phyloP scores from a whole-genome alignment of 805 yeast genomes.

The Spencermartinsiella europaea region DNA sequence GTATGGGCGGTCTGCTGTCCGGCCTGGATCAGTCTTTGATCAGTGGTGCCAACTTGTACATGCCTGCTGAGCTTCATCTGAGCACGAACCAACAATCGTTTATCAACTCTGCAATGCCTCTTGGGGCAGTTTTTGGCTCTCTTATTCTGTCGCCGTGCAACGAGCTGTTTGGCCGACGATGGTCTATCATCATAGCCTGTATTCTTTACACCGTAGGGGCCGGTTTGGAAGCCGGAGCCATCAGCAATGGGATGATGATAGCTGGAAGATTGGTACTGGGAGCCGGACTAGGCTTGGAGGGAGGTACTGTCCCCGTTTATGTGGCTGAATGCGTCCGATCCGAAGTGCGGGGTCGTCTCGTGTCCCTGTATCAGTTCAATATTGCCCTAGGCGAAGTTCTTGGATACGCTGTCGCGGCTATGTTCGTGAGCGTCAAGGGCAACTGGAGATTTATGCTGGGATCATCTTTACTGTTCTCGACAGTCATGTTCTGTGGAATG shows the following conservation, averaged over 20 bases:
- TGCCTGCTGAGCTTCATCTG: slow-evolving; percentile 41
- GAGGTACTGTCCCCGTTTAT: slow-evolving; percentile 59
- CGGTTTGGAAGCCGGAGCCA: slow-evolving; percentile 50
- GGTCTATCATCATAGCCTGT: slow-evolving; percentile 52
- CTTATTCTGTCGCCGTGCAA: slow-evolving; percentile 54
- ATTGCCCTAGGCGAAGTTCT: slow-evolving; percentile 63
- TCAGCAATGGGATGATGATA: slow-evolving; percentile 43
- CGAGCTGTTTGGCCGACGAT: slow-evolving; percentile 51
- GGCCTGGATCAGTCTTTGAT: slow-evolving; percentile 66
- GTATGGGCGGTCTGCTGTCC: slow-evolving; percentile 59
- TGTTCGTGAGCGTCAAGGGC: slow-evolving; percentile 49
- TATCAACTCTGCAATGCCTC: slow-evolving; percentile 58
- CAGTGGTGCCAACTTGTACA: slow-evolving; percentile 55
- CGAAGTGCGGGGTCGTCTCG: slow-evolving; percentile 52
- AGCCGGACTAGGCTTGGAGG: slow-evolving; percentile 61
- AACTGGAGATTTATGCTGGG: slow-evolving; percentile 69
- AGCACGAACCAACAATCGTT: slow-evolving; percentile 44
- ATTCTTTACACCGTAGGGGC: slow-evolving; percentile 59
- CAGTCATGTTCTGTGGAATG: slow-evolving; percentile 45
- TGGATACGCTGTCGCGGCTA: slow-evolving; percentile 60
- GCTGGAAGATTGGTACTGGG: slow-evolving; percentile 60
- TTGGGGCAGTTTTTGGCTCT: slow-evolving; percentile 64
- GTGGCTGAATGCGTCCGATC: slow-evolving; percentile 59
- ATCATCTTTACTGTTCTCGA: slow-evolving; percentile 54
- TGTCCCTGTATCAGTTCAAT: slow-evolving; percentile 58